Conservation (phyloP, 2,329 filamentous ascomycete species). For the Penicillium sp. region DNA sequence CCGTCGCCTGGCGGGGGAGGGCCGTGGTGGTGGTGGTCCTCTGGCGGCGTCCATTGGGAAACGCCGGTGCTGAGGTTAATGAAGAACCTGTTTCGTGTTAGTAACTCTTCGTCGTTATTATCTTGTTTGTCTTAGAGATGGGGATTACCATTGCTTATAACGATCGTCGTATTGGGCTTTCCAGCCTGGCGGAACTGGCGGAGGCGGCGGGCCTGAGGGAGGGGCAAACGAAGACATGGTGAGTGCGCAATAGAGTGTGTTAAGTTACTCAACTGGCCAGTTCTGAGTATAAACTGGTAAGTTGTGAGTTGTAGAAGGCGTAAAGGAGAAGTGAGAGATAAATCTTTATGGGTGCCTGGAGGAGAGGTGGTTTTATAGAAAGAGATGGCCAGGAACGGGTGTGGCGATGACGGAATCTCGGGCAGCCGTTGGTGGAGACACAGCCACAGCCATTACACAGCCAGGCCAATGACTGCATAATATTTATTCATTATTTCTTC, state of each 20-base stretch:
- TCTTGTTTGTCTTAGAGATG: background rate
- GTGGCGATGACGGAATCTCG: too few species aligned
- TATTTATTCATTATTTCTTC: too few species aligned
- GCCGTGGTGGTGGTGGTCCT: slow-evolving; percentile 55
- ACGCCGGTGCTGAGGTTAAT: slow-evolving; percentile 83
- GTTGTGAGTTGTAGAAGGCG: too few species aligned
- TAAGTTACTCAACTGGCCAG: too few species aligned
- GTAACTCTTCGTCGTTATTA: background rate
- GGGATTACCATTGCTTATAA: slow-evolving; percentile 72
- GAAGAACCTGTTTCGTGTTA: slow-evolving; percentile 65
- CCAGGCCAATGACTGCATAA: too few species aligned
- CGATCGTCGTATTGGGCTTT: slow-evolving; percentile 80
- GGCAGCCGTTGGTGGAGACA: too few species aligned
- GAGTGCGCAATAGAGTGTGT: background rate
- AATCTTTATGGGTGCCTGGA: too few species aligned
- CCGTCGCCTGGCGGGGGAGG: slow-evolving; percentile 35
- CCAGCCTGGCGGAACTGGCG: slow-evolving; percentile 72
- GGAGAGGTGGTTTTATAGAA: too few species aligned
- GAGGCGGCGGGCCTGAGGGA: slow-evolving; percentile 53
- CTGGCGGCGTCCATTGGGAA: slow-evolving; percentile 87
- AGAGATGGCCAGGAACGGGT: too few species aligned
- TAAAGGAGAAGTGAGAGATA: too few species aligned
- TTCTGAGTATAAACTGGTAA: too few species aligned
- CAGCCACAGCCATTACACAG: too few species aligned
- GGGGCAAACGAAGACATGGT: slow-evolving; percentile 36